Conservation (phyloP, 176 grass and related monocot genomes). For the Triticum timopheevii region DNA sequence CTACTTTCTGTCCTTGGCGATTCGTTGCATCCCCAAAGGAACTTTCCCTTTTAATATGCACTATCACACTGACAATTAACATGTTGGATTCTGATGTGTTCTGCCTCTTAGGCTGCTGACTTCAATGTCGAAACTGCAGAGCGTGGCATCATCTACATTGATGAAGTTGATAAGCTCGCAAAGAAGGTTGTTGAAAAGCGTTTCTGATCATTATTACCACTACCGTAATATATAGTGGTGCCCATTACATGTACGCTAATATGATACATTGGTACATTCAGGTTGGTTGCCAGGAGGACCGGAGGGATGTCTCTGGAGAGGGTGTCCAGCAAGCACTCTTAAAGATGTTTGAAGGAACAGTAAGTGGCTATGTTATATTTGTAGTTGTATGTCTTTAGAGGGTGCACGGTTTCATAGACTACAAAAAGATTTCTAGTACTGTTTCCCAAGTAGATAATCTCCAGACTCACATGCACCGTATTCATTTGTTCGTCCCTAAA, state of each 20-base stretch:
- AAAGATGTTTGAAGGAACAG: constrained; percentile 79
- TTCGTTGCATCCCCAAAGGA: not conserved
- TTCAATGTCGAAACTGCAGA: constrained; percentile 55
- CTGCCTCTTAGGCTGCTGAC: constrained; percentile 56
- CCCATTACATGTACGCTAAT: constrained; percentile 2
- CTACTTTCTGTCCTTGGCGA: not conserved
- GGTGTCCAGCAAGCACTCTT: constrained; percentile 75
- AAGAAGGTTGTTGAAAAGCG: constrained; percentile 52
- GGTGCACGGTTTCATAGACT: constrained; percentile 9
- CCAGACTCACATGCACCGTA: not conserved
- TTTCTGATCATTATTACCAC: constrained; percentile 4
- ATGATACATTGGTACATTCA: constrained; percentile 26
- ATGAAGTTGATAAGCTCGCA: constrained; percentile 80
- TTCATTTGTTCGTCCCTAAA: not conserved
- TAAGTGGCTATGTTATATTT: constrained; percentile 19
- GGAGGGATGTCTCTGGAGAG: constrained; percentile 75
- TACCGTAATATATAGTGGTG: not conserved
- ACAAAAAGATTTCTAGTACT: not conserved
- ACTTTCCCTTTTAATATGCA: not conserved
- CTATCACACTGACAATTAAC: not conserved
- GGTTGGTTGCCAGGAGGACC: constrained; percentile 33
- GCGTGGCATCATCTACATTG: constrained; percentile 72
- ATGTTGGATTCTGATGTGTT: constrained; percentile 16
- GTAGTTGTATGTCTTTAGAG: not conserved
- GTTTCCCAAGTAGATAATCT: not conserved